These are phyloP conservation scores for Colletotrichum sp. DNA, from an alignment of 2,329 filamentous ascomycete species.

Conservation along the genomic window DNA sequence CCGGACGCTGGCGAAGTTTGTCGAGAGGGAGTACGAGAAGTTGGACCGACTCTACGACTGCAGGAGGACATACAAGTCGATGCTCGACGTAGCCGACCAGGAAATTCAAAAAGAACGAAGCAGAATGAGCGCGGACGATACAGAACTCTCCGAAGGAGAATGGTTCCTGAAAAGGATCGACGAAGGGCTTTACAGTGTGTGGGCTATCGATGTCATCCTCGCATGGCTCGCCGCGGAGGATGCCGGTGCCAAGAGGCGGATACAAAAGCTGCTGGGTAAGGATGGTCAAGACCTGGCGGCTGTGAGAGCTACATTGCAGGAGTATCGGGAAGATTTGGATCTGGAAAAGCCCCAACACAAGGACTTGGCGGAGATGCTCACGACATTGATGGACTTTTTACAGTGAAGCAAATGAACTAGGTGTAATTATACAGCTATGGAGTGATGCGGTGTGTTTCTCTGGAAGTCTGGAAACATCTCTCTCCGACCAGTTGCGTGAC, in stretches of 20 bases:
- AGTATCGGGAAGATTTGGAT: constrained; percentile 58
- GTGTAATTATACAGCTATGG: not conserved
- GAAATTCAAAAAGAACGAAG: constrained; percentile 54
- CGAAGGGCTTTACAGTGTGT: constrained; percentile 82
- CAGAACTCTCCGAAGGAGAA: constrained; percentile 69
- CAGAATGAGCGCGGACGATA: constrained; percentile 51
- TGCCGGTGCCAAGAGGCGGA: constrained; percentile 69
- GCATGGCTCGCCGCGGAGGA: constrained; percentile 95
- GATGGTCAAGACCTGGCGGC: constrained; percentile 69
- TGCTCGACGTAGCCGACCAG: constrained; percentile 67
- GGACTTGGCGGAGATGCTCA: constrained; percentile 62
- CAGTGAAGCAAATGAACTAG: constrained; percentile 22
- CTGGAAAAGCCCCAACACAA: constrained; percentile 64
- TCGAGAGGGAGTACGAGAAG: constrained; percentile 94
- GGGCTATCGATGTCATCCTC: constrained; percentile 83
- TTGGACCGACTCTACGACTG: constrained; percentile 74
- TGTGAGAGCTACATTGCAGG: constrained; percentile 72
- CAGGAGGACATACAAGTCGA: constrained; percentile 71
- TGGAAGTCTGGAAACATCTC: not conserved
- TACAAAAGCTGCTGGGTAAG: constrained; percentile 69
- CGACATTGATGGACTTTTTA: constrained; percentile 57
- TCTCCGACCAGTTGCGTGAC: not conserved
- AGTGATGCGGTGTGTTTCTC: not conserved
- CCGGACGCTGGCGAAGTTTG: constrained; percentile 88
- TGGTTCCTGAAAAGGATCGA: constrained; percentile 80